Evolutionary conservation across 768 basidiomycete genomes (phyloP).

Genomic region (Trametes villosa): DNA sequence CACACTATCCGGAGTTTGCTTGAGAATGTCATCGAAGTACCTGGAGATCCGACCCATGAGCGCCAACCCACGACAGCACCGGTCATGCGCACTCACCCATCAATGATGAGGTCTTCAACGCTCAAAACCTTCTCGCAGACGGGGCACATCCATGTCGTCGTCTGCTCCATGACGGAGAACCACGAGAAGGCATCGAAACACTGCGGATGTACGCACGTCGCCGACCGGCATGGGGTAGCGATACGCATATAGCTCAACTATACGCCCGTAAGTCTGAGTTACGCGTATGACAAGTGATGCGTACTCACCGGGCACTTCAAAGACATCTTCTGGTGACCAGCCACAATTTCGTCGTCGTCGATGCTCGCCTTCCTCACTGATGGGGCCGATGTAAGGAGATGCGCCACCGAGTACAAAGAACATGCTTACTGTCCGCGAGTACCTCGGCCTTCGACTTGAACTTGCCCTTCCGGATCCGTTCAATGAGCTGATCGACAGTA

Average conservation of each 20-base stretch:
- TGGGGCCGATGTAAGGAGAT: background rate
- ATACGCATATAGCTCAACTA: slow-evolving; percentile 89
- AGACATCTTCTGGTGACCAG: slow-evolving; percentile 88
- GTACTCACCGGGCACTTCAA: slow-evolving; percentile 88
- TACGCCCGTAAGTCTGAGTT: background rate
- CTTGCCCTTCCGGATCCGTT: slow-evolving; percentile 68
- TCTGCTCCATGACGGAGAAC: slow-evolving; percentile 95
- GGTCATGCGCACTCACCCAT: slow-evolving; percentile 67
- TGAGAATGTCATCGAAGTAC: slow-evolving; percentile 86
- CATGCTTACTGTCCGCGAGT: slow-evolving; percentile 60
- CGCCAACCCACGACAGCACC: background rate
- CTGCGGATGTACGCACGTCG: slow-evolving; percentile 85
- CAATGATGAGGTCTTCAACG: slow-evolving; percentile 83
- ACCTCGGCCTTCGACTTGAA: slow-evolving; percentile 67
- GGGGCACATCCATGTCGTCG: slow-evolving; percentile 95
- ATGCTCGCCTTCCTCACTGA: slow-evolving; percentile 59
- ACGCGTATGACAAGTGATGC: no score
- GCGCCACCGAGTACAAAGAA: background rate
- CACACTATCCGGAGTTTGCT: slow-evolving; percentile 71
- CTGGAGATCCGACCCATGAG: slow-evolving; percentile 43
- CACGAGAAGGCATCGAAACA: slow-evolving; percentile 96
- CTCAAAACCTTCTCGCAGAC: slow-evolving; percentile 84
- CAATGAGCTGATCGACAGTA: slow-evolving; percentile 69
- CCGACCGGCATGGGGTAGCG: slow-evolving; percentile 81
- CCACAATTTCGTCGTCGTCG: slow-evolving; percentile 87